Evolutionary conservation across 75 land plant species (phyloP), one percentile per base, ranked within the genome.

Genomic region (Cupressus sempervirens): DNA sequence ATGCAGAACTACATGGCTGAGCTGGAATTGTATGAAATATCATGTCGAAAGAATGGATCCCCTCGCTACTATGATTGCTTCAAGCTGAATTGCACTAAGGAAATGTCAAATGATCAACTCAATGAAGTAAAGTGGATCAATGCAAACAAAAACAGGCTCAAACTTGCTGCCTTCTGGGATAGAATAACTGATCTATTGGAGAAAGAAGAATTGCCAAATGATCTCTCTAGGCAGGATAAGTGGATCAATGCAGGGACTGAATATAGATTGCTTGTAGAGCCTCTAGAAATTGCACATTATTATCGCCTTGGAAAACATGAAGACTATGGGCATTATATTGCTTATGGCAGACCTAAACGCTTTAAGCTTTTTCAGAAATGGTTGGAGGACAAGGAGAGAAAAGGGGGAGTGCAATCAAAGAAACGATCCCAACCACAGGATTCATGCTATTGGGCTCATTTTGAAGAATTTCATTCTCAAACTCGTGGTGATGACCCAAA

Each of bases 211-310:
- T 89, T 91, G 1, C 91, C 94, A 16, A 84, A 86, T 23, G 94
- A 93, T 73, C 86, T 93, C 52, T 87, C 56, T 6, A 86, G 32
- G 72, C 82, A 83, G 8, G 82, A 58, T 29, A 91, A 87, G 80
- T 93, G 88, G 87, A 87, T 91, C 9, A 90, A 86, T 46, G 87
- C 91, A 7, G 85, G 91, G 20, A 91, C 90, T 5, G 88, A 84
- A 58, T 93, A 93, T 83, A 90, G 80, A 82, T 90, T 93, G 30
- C 87, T 93, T 3, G 91, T 91, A 7, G 93, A 93, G 88, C 93
- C 94, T 4, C 82, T 93, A n/a, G 93, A 93, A 48, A 91, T 93
- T 32, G 94, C 94, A 3, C 89, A 93, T 43, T 93, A 91, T 56
- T 91, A 93, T 65, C n/a, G 88, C 16, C 74, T 16, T 1, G 87